Conservation (phyloP, 805 yeast species). For the Kluyveromyces aestuarii region DNA sequence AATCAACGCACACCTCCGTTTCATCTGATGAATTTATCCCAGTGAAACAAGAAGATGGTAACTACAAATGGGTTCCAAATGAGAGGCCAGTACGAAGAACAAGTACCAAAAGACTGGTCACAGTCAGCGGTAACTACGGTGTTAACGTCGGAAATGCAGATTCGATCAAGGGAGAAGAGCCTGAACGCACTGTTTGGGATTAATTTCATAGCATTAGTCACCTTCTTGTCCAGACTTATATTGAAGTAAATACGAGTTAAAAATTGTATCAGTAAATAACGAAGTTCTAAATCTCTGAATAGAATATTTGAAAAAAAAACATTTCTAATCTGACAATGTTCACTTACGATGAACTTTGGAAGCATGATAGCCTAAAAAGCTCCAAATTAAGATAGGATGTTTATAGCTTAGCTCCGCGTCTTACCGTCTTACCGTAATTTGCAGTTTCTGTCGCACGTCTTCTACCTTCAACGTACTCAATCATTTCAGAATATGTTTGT, state of each 20-base stretch:
- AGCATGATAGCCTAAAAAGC: no score
- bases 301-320: no score
- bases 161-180: constrained; percentile 24
- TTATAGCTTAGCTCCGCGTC: constrained; percentile 10
- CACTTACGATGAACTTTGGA: no score
- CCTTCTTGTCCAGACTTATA: no score
- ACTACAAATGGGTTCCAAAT: constrained; percentile 24
- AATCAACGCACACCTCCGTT: constrained; percentile 3
- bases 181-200: constrained; percentile 15
- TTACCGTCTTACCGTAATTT: constrained; percentile 43
- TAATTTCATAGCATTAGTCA: background rate
- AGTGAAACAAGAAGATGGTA: constrained; percentile 23
- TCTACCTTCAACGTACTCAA: constrained; percentile 82
- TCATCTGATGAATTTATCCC: constrained; percentile 28
- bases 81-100: constrained; percentile 15
- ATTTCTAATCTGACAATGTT: background rate
- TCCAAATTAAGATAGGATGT: background rate
- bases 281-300: background rate
- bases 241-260: background rate
- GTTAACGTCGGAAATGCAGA: constrained; percentile 26
- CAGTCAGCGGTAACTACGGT: constrained; percentile 27
- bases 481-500: constrained; percentile 84
- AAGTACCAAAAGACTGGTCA: constrained; percentile 31
- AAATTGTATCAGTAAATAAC: background rate
- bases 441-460: constrained; percentile 85